These are phyloP conservation scores for Colletotrichum somersetense DNA, from an alignment of 2,329 filamentous ascomycete genomes.

Conservation along the genomic window DNA sequence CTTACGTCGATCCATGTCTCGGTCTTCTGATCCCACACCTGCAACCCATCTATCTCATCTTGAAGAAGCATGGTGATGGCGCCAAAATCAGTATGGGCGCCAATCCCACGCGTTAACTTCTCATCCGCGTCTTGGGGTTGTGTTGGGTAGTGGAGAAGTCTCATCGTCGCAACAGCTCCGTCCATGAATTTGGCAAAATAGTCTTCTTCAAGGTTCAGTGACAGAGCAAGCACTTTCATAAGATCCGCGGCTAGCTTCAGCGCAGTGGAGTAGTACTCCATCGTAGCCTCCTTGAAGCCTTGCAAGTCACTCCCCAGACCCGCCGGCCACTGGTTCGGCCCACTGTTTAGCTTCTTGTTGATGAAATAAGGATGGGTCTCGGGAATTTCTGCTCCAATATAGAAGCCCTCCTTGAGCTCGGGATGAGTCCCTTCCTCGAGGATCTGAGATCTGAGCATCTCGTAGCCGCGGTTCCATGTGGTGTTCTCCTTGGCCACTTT, in stretches of 20 bases:
- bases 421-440: slow-evolving; percentile 58
- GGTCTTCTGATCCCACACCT: slow-evolving; percentile 61
- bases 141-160: slow-evolving; percentile 64
- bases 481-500: slow-evolving; percentile 54
- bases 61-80: slow-evolving; percentile 68
- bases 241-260: slow-evolving; percentile 56
- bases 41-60: slow-evolving; percentile 62
- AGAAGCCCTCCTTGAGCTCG: slow-evolving; percentile 62
- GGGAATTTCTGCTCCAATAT: slow-evolving; percentile 56
- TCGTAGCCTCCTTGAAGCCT: slow-evolving; percentile 54
- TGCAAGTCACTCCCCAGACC: slow-evolving; percentile 48
- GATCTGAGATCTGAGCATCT: slow-evolving; percentile 60
- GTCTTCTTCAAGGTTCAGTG: slow-evolving; percentile 56
- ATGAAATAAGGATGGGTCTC: slow-evolving; percentile 56
- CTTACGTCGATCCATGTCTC: slow-evolving; percentile 58
- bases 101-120: slow-evolving; percentile 54
- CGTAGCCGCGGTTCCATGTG: slow-evolving; percentile 63
- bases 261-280: slow-evolving; percentile 56
- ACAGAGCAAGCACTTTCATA: slow-evolving; percentile 56
- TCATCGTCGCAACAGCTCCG: slow-evolving; percentile 58
- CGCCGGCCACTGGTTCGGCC: slow-evolving; percentile 59
- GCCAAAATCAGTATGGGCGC: slow-evolving; percentile 69
- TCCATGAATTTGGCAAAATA: slow-evolving; percentile 59
- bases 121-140: slow-evolving; percentile 51
- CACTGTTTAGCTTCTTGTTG: slow-evolving; percentile 54